Conservation (phyloP, 441 rosid species). For the Adansonia rubrostipa region DNA sequence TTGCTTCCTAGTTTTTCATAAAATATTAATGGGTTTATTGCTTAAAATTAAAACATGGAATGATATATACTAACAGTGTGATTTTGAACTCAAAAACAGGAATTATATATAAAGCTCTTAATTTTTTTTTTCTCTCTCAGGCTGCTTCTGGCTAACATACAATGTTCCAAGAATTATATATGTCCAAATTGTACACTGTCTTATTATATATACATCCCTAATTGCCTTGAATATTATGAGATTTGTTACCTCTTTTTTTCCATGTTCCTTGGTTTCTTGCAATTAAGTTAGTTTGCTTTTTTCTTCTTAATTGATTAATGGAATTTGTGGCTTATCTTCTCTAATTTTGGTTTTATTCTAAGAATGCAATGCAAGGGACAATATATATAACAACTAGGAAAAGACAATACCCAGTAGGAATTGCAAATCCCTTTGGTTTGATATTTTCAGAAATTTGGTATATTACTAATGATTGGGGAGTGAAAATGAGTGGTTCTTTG, state of each 20-base stretch:
- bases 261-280: background rate
- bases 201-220: background rate
- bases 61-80: background rate
- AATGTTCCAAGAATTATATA: constrained; percentile 1
- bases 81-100: background rate
- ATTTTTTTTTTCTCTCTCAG: background rate
- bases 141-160: background rate
- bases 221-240: background rate
- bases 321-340: constrained; percentile 11
- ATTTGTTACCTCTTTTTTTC: background rate
- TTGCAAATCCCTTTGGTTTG: background rate
- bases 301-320: background rate
- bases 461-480: constrained; percentile 7
- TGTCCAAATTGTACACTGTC: background rate
- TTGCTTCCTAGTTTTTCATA: background rate
- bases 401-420: background rate
- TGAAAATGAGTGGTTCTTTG: background rate
- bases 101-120: background rate
- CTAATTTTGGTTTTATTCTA: constrained; percentile 17
- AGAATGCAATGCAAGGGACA: background rate
- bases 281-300: background rate
- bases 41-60: background rate
- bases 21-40: background rate
- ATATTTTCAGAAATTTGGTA: background rate
- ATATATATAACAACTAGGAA: background rate